These are phyloP conservation scores for Cladophialophora bantiana DNA, from an alignment of 2,329 filamentous ascomycete genomes.

Conservation along the genomic window DNA sequence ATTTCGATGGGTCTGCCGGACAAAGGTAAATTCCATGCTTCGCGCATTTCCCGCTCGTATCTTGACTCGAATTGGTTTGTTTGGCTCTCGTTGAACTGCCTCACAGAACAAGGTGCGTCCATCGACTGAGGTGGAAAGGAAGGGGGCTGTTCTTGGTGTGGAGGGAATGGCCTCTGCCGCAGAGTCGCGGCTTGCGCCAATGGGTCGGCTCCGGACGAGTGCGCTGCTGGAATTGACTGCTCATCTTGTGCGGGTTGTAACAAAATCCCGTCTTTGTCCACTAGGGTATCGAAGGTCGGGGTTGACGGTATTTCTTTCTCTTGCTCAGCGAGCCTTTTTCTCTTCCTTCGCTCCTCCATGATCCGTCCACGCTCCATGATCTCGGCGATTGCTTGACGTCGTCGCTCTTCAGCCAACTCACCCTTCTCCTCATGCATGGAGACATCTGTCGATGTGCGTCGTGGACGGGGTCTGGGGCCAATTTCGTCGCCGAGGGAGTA, in stretches of 20 bases:
- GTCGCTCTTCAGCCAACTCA: conserved; percentile 53
- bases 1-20: conserved; percentile 31
- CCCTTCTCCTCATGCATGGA: conserved; percentile 57
- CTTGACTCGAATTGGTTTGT: conserved; percentile 36
- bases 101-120: background rate
- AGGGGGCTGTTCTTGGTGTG: conserved; percentile 7
- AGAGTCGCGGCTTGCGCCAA: conserved; percentile 10
- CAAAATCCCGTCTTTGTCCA: conserved; percentile 39
- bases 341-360: conserved; percentile 49
- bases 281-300: conserved; percentile 53
- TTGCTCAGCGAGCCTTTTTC: conserved; percentile 35
- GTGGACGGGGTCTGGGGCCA: conserved; percentile 52
- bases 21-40: conserved; percentile 40
- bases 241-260: background rate
- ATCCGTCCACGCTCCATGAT: conserved; percentile 52
- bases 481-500: conserved; percentile 68
- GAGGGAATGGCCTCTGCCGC: conserved; percentile 17
- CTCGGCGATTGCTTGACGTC: conserved; percentile 54
- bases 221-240: conserved; percentile 4
- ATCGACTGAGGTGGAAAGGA: conserved; percentile 3
- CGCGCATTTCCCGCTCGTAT: conserved; percentile 42
- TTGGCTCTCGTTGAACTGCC: background rate
- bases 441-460: conserved; percentile 48
- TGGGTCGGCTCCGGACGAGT: conserved; percentile 23
- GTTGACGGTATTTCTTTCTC: conserved; percentile 26